Evolutionary conservation across 2,329 filamentous ascomycete species (phyloP), one percentile per base, ranked within the genome.

Genomic region (Neonectria ditissima): DNA sequence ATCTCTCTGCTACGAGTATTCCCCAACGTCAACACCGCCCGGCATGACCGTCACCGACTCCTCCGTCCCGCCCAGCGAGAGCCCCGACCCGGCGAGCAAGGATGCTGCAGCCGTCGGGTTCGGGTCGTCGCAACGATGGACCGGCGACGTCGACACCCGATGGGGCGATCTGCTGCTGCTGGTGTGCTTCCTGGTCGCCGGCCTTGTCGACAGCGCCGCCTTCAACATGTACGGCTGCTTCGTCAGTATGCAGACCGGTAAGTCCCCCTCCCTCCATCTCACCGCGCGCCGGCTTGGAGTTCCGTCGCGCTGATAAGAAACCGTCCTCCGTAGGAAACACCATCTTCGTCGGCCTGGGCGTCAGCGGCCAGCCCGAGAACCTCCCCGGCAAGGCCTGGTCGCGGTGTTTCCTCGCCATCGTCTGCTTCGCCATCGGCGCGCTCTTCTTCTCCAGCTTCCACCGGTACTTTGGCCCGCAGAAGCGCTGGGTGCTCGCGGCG

Each of bases 201-300:
- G 72, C 18, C 65, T 74, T 1, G 72, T 74, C 5, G 72, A 74
- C 34, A 74, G 72, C 39, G 71, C 72, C 6, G 72, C 72, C 1
- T 74, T 74, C 26, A 74, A 72, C 61, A 68, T 74, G 71, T 74
- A 74, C 6, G 72, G 72, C 1, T 74, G 72, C 55, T 74, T 74
- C 63, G 72, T 74, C 50, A 74, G 72, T 67, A 74, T 74, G 72
- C 72, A 74, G 10, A 74, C 72, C 54, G 72, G 72, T 74, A 14
- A 56, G 68, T 58, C 3, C 43, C 20, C 8, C 43, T 24, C 20
- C 6, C 18, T 6, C 3, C 2, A 1, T 22, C 4, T 24, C 8
- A 18, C 26, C 11, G 11, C 14, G 34, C 34, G 10, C 28, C 11
- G 30, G 30, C 30, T 32, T 32, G 30, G 30, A 13, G 14, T 37